A percentile compares a stretch with the other conserved stretches of the same genome.
These are phyloP conservation scores for Colletotrichum sublineola DNA, from an alignment of 2,329 filamentous ascomycete species.

Conservation along the genomic window DNA sequence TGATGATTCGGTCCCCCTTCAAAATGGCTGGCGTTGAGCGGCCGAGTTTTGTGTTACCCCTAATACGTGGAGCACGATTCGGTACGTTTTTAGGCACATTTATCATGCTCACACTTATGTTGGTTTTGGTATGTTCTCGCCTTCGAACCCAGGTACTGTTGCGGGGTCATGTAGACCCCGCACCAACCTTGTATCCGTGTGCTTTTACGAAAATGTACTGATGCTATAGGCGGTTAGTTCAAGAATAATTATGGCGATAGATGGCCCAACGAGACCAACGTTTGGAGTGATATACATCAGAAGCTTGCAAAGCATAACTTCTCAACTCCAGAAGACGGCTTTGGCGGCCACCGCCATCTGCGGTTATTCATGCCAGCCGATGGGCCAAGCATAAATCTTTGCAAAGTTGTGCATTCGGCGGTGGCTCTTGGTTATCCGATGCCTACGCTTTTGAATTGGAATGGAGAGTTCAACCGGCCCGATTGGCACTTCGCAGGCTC, in stretches of 20 bases:
- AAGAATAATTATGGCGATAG: background rate
- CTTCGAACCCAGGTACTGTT: background rate
- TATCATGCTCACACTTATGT: background rate
- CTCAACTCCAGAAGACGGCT: background rate
- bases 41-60: background rate
- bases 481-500: slow-evolving; percentile 53
- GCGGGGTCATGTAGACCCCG: background rate
- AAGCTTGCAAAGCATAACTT: background rate
- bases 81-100: background rate
- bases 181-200: background rate
- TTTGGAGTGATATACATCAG: background rate
- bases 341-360: slow-evolving; percentile 44
- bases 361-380: slow-evolving; percentile 55
- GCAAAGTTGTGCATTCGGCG: slow-evolving; percentile 54
- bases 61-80: background rate
- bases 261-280: background rate
- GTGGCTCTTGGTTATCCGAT: slow-evolving; percentile 54
- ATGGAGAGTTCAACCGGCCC: slow-evolving; percentile 52
- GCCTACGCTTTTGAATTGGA: slow-evolving; percentile 54
- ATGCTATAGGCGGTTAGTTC: background rate
- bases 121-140: background rate
- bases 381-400: slow-evolving; percentile 52
- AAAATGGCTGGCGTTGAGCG: background rate
- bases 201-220: background rate
- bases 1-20: background rate